These are phyloP conservation scores for Alnus rubra DNA, from an alignment of 306 rosid genomes.

Conservation along the genomic window DNA sequence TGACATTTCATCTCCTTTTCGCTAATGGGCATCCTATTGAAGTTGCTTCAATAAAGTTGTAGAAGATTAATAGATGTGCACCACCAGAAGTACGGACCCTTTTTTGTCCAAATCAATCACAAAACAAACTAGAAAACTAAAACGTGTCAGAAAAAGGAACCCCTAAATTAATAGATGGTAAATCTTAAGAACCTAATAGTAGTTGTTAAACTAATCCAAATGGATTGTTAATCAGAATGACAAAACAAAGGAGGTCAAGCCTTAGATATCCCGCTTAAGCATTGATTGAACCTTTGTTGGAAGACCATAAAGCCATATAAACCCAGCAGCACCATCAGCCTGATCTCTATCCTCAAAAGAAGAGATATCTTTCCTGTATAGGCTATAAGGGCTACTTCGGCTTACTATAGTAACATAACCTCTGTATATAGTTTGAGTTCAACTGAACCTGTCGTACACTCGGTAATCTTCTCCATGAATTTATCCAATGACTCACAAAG, in stretches of 20 bases:
- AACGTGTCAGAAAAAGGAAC: not conserved
- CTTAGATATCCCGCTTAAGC: slow-evolving; percentile 52
- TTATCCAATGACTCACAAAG: slow-evolving; percentile 82
- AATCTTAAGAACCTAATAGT: not conserved
- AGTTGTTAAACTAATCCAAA: not conserved
- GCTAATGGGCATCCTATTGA: no score
- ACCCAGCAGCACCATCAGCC: slow-evolving; percentile 95
- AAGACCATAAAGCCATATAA: slow-evolving; percentile 90
- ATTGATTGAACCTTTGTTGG: slow-evolving; percentile 83
- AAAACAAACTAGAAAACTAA: not conserved
- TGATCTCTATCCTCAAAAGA: slow-evolving; percentile 90
- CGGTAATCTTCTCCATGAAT: slow-evolving; percentile 82
- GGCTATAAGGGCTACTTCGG: slow-evolving; percentile 67
- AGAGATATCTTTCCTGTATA: slow-evolving; percentile 91
- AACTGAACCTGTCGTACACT: slow-evolving; percentile 77
- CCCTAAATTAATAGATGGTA: not conserved
- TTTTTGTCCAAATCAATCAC: not conserved
- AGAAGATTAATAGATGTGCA: no score
- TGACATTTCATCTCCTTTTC: no score
- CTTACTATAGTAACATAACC: slow-evolving; percentile 67
- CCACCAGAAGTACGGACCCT: no score
- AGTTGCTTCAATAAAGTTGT: no score
- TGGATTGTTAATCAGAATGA: no score
- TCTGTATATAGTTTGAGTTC: slow-evolving; percentile 66
- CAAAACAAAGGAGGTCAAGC: not conserved